Evolutionary conservation across 768 basidiomycete species (phyloP), one percentile per base, ranked within the genome.

Genomic region (Brasilioporus rufonigricans): DNA sequence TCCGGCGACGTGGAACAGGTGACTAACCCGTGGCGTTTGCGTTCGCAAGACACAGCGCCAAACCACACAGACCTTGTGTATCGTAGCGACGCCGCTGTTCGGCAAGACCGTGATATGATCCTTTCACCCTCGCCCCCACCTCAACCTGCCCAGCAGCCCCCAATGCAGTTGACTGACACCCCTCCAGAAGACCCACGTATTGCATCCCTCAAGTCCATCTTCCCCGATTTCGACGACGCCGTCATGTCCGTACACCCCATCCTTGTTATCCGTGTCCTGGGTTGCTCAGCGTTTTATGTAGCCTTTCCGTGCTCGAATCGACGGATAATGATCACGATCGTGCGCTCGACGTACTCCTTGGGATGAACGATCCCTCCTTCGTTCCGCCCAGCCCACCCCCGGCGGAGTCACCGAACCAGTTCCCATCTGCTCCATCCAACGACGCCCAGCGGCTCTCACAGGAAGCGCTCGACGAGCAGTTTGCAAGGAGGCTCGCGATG

Each of bases 321-420:
- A 87, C 86, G 6, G 65, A 74, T n/a, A 79, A 85, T 12, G 74
- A 89, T 60, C 83, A 91, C 59, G 89, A 89, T 57, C 79, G 77
- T 27, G 91, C 91, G 5, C 78, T 93, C 52, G 91, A 93, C 61
- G 73, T 78, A 1, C 76, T 94, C 10, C 79, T 94, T 8, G 87
- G 85, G 11, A 93, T 94, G 91, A 91, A 80, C 71, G 92, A 94
- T 71, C 91, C 91, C 1, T 77, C 84, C 8, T 92, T 87, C 64
- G 77, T 77, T 18, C 68, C 84, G 4, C 65, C 75, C 14, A 60
- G 58, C n/a, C n/a, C n/a, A n/a, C n/a, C n/a, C n/a, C n/a, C n/a
- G n/a, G n/a, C n/a, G n/a, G n/a, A n/a, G n/a, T n/a, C n/a, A n/a
- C n/a, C n/a, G n/a, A n/a, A n/a, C n/a, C n/a, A 31, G 31, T 31